Base-by-base conservation (phyloP, 805 yeast species). In the Saccharomyces jurei region DNA sequence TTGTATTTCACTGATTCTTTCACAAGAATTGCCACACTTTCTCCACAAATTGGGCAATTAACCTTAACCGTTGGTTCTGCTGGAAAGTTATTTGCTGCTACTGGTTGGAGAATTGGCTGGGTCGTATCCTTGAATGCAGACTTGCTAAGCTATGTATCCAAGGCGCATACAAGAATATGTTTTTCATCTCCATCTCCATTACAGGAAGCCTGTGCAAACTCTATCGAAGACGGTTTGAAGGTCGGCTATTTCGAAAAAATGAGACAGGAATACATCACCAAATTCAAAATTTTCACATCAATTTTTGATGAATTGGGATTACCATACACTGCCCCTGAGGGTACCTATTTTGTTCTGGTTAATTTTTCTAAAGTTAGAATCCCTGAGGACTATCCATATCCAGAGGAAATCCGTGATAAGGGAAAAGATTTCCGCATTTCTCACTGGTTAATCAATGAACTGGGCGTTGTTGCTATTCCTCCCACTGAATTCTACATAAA, bases 81-180 rank as follows among this genome's bases (percentile, higher is more conserved):
- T 6, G 99, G 99, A 59, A 94, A 94, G 71, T 83, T 96, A 0
- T 94, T 94, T 74, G 96, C 97, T n/a, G 96, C 96, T 48, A 94
- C 99, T 11, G 99, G 99, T 52, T 94, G 98, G 97, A 84, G 99
- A 76, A 81, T 94, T 52, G 99, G 99, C 53, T 94, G 96, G 95
- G 79, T 92, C 41, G 84, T 91, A 58, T 98, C 97, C 6, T 49
- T 60, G 50, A 85, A 87, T 52, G 77, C 87, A n/a, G 87, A 86
- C 30, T 75, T 91, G 60, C 77, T 94, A 63, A 83, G 86, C 60
- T 89, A 87, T 66, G 96, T 84, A 4, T 78, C 89, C 6, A 80
- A 87, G 27, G 98, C 98, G 0, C 97, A 94, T 71, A 89, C 97
- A 1, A 81, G 99, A 71, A 92, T 94, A 63, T 89, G 96, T 66